Evolutionary conservation across 306 rosid genomes (phyloP), one percentile per base, ranked within the genome.

Genomic region (Hippophae tibetana): DNA sequence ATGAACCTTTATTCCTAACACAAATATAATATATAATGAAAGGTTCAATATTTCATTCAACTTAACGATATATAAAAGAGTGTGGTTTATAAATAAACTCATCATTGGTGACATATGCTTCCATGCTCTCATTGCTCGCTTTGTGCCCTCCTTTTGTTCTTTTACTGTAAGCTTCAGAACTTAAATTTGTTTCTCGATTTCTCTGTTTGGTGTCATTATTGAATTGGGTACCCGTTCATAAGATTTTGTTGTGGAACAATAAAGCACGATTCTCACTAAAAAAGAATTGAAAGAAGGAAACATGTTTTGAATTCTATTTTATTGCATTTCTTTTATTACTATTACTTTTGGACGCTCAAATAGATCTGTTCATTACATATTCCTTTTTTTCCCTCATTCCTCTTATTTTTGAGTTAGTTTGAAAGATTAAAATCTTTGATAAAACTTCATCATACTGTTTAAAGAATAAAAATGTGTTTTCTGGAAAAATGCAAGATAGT

Each of bases 121-220:
- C 99, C 64, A 70, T 92, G 90, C 42, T 92, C 2, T 85, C 93
- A 3, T 83, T 92, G 2, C 95, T 92, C 71, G 56, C 84, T 10
- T 86, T 85, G 5, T 83, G 95, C 56, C 99, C 99, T 53, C 99
- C 99, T 0, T 92, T 92, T 57, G 99, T 90, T 4, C 79, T 85
- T 42, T 76, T 87, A 42, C 80, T 90, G 98, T 90, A 51, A 71
- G 85, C 38, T 27, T 14, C 13, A 54, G 0, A 10, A 42, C 44
- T 43, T 45, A 27, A 58, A 26, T 43, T 3, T 67, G 31, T 46
- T 11, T 12, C n/a, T 56, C 13, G 40, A 5, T n/a, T 42, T 43
- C n/a, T 9, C 26, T 49, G 47, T 9, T 41, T 49, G 26, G 27
- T 27, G 40, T 58, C 13, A 9, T 8, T 7, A 3, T 6, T 57